A percentile compares a stretch with the other conserved stretches of the same genome.
Conservation (phyloP, 306 rosid species). For the Gillenia trifoliata region DNA sequence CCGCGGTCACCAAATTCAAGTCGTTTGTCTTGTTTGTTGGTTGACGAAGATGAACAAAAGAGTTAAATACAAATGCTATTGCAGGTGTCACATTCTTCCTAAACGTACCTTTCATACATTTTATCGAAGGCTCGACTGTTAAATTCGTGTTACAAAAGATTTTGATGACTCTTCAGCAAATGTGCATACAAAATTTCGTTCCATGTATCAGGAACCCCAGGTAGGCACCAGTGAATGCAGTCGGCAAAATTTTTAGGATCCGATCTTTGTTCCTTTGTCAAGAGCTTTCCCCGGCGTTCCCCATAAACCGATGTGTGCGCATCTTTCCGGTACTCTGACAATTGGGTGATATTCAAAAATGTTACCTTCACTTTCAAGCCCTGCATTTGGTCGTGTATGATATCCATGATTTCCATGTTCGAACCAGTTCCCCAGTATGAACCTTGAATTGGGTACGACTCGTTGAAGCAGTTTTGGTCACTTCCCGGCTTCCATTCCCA, state of each 20-base stretch:
- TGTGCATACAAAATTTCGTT: slow-evolving; percentile 71
- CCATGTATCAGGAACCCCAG: slow-evolving; percentile 96
- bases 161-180: slow-evolving; percentile 54
- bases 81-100: slow-evolving; percentile 1
- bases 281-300: slow-evolving; percentile 74
- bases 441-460: slow-evolving; percentile 58
- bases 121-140: neutral
- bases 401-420: slow-evolving; percentile 70
- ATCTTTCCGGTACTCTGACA: slow-evolving; percentile 85
- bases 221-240: slow-evolving; percentile 94
- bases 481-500: slow-evolving; percentile 89
- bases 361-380: slow-evolving; percentile 51
- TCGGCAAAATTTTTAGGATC: slow-evolving; percentile 70
- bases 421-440: slow-evolving; percentile 89
- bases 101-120: neutral
- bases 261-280: slow-evolving; percentile 71
- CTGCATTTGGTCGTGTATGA: slow-evolving; percentile 34
- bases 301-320: slow-evolving; percentile 78
- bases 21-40: neutral
- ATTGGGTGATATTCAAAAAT: slow-evolving; percentile 67
- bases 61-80: neutral
- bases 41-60: neutral
- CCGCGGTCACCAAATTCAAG: neutral
- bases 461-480: slow-evolving; percentile 71
- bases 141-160: slow-evolving; percentile 21